Evolutionary conservation across 2,329 filamentous ascomycete species (phyloP), one percentile per base, ranked within the genome.

Genomic region (Samsoniella hepiali): DNA sequence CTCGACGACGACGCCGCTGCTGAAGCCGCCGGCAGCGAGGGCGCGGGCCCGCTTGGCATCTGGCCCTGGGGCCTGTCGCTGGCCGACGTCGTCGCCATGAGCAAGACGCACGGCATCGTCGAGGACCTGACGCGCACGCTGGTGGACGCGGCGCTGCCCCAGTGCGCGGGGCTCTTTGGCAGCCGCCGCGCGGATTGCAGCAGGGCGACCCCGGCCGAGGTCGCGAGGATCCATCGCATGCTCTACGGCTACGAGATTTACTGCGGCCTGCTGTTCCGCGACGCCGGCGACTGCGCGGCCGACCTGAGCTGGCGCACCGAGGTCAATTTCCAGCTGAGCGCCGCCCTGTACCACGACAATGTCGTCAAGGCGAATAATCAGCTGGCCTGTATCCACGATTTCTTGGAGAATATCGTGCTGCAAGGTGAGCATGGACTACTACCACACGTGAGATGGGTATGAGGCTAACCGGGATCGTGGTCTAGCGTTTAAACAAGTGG

Each of bases 21-120:
- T n/a, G 59, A 40, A 3, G 36, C 17, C 17, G 50, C 31, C 10
- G 50, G 40, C 50, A 29, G n/a, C 38, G 50, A 47, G 15, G 32
- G 40, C 31, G 22, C 22, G 22, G 59, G 59, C 27, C 59, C 59
- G n/a, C 31, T 62, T 3, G 50, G 50, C 29, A 11, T 62, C 27
- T 62, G 59, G 59, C 59, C 59, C 5, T 62, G 59, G 59, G 59
- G 59, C 17, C 40, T 62, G 29, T 55, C 59, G n/a, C 59, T 55
- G 10, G 29, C 38, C 29, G 59, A 62, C 51, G 50, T 62, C 40
- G 59, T 55, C 10, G 17, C 38, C 40, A 62, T 62, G 59, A 62
- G 59, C 50, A 36, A 27, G n/a, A 40, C 42, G n/a, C 59, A 62
- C 32, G 59, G 40, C 49, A 22, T 55, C 32, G 59, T 62, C 44